Percentiles rank a stretch among this genome's conserved stretches.
phyloP scores from a whole-genome alignment of 805 yeast genomes.

The Candida railenensis region DNA sequence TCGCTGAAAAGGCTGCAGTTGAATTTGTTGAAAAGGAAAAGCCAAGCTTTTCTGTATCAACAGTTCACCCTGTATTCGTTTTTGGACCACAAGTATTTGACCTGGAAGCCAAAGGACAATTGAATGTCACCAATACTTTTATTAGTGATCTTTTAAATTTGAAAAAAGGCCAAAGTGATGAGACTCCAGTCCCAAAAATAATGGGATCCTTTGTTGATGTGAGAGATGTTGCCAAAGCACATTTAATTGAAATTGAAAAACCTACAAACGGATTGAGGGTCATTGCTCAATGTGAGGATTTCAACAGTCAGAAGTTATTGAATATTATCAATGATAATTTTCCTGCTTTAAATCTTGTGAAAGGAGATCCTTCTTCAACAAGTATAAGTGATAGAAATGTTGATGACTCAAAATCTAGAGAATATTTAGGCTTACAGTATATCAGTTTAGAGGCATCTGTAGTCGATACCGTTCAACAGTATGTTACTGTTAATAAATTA shows the following conservation, averaged over 20 bases:
- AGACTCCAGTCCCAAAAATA: constrained; percentile 15
- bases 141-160: constrained; percentile 4
- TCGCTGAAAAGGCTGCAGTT: constrained; percentile 30
- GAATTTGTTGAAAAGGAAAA: constrained; percentile 21
- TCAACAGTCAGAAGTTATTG: constrained; percentile 20
- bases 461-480: constrained; percentile 17
- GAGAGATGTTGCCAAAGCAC: constrained; percentile 25
- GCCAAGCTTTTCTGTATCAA: constrained; percentile 17
- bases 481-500: constrained; percentile 11
- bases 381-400: constrained; percentile 1
- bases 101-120: constrained; percentile 22
- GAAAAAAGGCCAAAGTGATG: constrained; percentile 13
- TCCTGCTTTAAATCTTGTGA: constrained; percentile 23
- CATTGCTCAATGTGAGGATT: constrained; percentile 20
- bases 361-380: constrained; percentile 5
- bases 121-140: constrained; percentile 18
- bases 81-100: constrained; percentile 32
- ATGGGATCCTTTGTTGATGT: constrained; percentile 17
- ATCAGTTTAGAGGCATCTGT: constrained; percentile 14
- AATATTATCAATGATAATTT: constrained; percentile 19
- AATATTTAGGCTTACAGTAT: constrained; percentile 4
- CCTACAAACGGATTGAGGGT: constrained; percentile 21
- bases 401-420: constrained; percentile 3
- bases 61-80: constrained; percentile 21
- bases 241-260: constrained; percentile 16